Conservation (phyloP, 768 basidiomycete genomes). For the Mycena latifolia region DNA sequence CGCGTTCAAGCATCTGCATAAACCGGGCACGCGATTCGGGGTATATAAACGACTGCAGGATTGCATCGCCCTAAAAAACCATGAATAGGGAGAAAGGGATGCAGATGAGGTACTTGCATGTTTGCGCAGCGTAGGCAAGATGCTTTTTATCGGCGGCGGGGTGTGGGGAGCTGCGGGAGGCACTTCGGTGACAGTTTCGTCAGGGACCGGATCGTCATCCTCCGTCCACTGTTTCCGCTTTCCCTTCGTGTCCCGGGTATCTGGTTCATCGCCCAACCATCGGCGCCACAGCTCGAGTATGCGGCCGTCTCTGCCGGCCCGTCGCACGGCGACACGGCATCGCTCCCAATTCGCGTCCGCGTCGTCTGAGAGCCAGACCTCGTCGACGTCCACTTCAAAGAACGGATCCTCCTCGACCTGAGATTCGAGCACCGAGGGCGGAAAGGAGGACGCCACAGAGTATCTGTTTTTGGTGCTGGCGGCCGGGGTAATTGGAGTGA, state of each 20-base stretch:
- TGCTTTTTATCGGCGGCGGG: conserved; percentile 44
- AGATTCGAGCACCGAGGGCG: conserved; percentile 42
- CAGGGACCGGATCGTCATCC: conserved; percentile 50
- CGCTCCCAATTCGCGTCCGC: conserved; percentile 70
- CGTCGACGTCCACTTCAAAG: conserved; percentile 42
- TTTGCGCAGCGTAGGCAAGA: conserved; percentile 64
- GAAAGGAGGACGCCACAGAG: conserved; percentile 47
- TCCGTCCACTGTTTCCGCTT: conserved; percentile 62
- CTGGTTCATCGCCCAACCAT: conserved; percentile 70
- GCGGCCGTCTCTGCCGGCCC: conserved; percentile 72
- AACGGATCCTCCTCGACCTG: conserved; percentile 19
- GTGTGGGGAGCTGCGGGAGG: conserved; percentile 40
- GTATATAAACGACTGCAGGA: conserved; percentile 74
- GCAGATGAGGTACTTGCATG: conserved; percentile 65
- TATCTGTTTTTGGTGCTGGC: conserved; percentile 16
- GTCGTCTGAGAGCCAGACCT: conserved; percentile 68
- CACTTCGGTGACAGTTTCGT: conserved; percentile 37
- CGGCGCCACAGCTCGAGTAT: conserved; percentile 81
- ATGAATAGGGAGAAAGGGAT: conserved; percentile 27
- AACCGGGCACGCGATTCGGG: conserved; percentile 83
- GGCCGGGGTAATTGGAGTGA: conserved; percentile 29
- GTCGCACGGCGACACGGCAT: conserved; percentile 64
- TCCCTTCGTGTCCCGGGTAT: conserved; percentile 43
- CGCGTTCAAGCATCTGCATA: conserved; percentile 63
- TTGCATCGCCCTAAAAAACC: conserved; percentile 60